Conservation (phyloP, 768 basidiomycete species). For the Floccularia luteovirens region DNA sequence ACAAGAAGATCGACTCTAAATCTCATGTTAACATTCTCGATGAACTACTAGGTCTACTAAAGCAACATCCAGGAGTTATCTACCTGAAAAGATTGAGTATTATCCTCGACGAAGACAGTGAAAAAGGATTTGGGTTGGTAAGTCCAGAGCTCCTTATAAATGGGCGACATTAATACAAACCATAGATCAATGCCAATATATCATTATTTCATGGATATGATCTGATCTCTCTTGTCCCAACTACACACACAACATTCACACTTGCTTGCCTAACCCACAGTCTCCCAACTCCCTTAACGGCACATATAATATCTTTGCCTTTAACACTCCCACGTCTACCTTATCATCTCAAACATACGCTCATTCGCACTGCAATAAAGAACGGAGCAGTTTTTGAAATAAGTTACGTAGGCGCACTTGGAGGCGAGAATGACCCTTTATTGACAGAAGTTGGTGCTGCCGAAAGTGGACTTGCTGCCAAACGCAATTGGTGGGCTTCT, state of each 20-base stretch:
- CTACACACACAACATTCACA: constrained; percentile 65
- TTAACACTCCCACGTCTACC: constrained; percentile 72
- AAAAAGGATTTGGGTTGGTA: constrained; percentile 81
- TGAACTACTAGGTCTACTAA: constrained; percentile 49
- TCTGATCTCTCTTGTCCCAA: constrained; percentile 68
- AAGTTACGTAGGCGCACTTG: constrained; percentile 66
- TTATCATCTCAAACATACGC: constrained; percentile 77
- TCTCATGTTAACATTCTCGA: constrained; percentile 60
- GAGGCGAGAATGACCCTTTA: constrained; percentile 45
- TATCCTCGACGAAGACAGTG: constrained; percentile 74
- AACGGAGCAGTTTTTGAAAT: constrained; percentile 84
- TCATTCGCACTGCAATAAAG: constrained; percentile 72
- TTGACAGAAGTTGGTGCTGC: constrained; percentile 38
- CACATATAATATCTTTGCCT: constrained; percentile 77
- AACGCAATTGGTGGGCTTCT: constrained; percentile 81
- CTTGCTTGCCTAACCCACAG: constrained; percentile 77
- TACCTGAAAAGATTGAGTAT: constrained; percentile 77
- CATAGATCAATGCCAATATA: constrained; percentile 65
- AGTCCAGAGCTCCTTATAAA: constrained; percentile 9
- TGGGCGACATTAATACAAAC: background rate
- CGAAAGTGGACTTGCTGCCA: constrained; percentile 46
- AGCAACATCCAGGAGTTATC: constrained; percentile 49
- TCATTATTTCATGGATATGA: constrained; percentile 62
- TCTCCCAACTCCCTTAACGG: constrained; percentile 65
- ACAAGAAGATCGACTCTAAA: constrained; percentile 67